Evolutionary conservation across 495 filamentous ascomycete species (phyloP).

Genomic region (Pseudomonodictys pantanalensis): DNA sequence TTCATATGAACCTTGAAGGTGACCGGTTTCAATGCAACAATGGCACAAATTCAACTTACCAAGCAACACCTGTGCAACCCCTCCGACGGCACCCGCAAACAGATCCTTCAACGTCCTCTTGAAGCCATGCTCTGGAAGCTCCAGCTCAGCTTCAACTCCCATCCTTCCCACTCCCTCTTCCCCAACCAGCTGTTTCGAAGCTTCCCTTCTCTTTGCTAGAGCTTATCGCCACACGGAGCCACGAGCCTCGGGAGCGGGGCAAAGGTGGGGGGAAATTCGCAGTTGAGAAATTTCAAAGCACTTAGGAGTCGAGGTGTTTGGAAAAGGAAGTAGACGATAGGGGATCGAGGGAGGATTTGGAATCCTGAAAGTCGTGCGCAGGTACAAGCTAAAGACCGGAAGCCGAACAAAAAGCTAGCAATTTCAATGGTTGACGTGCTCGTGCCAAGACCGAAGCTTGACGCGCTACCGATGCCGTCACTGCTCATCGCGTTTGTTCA

Average conservation of each 20-base stretch:
- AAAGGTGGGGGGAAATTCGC: not conserved
- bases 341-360: too few species aligned
- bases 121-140: slow-evolving; percentile 27
- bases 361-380: too few species aligned
- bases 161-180: not conserved
- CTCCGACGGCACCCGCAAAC: slow-evolving; percentile 84
- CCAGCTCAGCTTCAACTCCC: slow-evolving; percentile 23
- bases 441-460: slow-evolving; percentile 11
- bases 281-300: not conserved
- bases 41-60: slow-evolving; percentile 56
- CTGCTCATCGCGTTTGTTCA: too few species aligned
- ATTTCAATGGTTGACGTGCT: slow-evolving; percentile 26
- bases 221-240: not conserved
- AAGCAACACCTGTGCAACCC: slow-evolving; percentile 89
- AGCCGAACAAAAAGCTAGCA: slow-evolving; percentile 1
- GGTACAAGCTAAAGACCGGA: not conserved
- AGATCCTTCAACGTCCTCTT: slow-evolving; percentile 80
- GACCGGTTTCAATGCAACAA: slow-evolving; percentile 7
- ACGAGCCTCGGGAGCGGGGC: slow-evolving; percentile 1
- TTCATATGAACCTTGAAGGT: too few species aligned
- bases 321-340: too few species aligned
- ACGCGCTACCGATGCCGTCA: too few species aligned
- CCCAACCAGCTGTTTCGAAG: not conserved
- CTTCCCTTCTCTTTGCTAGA: not conserved
- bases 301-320: not conserved